Base-by-base conservation (phyloP, 1,139 yeast genomes). In the Candida glucosophila region DNA sequence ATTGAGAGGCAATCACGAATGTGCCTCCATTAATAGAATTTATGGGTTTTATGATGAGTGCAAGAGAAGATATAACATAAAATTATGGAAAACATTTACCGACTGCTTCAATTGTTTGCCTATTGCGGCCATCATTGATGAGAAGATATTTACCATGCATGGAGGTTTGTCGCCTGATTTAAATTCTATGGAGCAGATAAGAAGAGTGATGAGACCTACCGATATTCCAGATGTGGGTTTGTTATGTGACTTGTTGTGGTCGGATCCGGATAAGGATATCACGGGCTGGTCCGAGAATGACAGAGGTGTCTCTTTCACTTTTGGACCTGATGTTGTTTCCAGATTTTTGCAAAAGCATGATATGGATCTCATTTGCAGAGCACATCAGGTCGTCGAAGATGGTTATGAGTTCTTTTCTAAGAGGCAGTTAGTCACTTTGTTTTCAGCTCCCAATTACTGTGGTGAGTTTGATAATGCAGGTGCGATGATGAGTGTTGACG, bases 381-480 rank as follows among this genome's bases (percentile, higher is more conserved):
- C 97, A 24, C 98, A 90, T 65, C 96, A 88, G 63, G 97, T 90
- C 35, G 97, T 90, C 36, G 97, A 90, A 60, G 98, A 90, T 56
- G 98, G 98, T 37, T 90, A 90, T 57, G 97, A 90, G 62, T 90
- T 90, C 53, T 90, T 90, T 57, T 77, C 90, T 34, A 88, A 88
- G 57, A 79, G 97, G 47, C 96, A 88, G 58, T 72, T 90, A 50
- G 97, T 90, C 29, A 90, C 98, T 12, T 67, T 90, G 39, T 90
- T 90, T 51, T 77, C 92, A 26, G 97, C 97, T 27, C 98, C 97
- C 40, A 90, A 90, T 58, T 90, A 90, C 54, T 90, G 97, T 71
- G 97, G 97, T 40, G 97, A 90, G 58, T 90, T 90, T 52, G 96
- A 90, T 55, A 90, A 90, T 53, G 96, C 96, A 6, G 98, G 97